phyloP scores from a whole-genome alignment of 179 eudicot genomes.

The Camellia oleifera region DNA sequence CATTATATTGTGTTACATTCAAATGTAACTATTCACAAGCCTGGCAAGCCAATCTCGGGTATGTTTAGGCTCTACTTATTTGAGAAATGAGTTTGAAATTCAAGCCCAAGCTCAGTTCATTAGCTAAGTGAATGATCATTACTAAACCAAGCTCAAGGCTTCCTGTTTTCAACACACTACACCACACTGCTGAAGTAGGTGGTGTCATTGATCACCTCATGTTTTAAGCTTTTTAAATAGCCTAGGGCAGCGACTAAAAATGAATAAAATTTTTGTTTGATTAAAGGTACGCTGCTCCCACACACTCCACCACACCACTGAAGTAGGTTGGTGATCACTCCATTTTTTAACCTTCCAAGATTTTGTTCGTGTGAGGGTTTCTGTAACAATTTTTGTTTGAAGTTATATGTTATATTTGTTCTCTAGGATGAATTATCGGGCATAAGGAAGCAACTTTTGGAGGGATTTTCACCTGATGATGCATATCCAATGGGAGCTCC shows the following conservation, averaged over 20 bases:
- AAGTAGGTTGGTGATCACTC: neutral
- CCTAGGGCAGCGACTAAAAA: neutral
- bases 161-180: neutral
- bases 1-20: neutral
- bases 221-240: neutral
- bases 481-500: constrained; percentile 61
- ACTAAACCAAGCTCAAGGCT: constrained; percentile 1
- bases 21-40: constrained; percentile 8
- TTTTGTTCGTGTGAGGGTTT: neutral
- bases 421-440: constrained; percentile 62
- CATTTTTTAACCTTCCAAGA: neutral
- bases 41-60: neutral
- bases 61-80: neutral
- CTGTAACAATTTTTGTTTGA: neutral
- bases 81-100: neutral
- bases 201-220: neutral
- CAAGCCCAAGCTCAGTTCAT: neutral
- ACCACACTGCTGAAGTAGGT: neutral
- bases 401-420: constrained; percentile 10
- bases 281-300: too few species aligned
- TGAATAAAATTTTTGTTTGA: too few species aligned
- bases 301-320: neutral
- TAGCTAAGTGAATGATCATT: neutral
- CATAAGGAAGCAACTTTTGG: constrained; percentile 55
- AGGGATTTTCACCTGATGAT: constrained; percentile 82